Evolutionary conservation across 78 protist species (phyloP), one percentile per base, ranked within the genome.

Genomic region (Speleostelium caveatum): DNA sequence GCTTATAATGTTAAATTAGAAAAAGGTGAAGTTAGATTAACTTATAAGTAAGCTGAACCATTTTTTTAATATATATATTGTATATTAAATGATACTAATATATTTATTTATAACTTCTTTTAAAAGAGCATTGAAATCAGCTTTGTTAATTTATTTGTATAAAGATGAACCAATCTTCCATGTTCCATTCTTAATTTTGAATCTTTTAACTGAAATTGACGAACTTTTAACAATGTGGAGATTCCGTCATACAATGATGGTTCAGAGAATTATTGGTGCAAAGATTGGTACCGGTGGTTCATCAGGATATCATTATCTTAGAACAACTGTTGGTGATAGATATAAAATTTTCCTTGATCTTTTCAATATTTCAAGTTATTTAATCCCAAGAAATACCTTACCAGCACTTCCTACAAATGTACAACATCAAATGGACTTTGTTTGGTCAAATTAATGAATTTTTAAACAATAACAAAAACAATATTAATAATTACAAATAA

Each of bases 211-310:
- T 33, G 94, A 75, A 68, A 35, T 95, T 38, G 97, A 95, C 92
- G 83, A 87, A 85, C 12, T 45, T 38, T 45, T 95, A 55, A 32
- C 67, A 21, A 60, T 75, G 69, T 95, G 97, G 97, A 78, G 97
- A 22, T 77, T 71, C 93, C 55, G 92, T 19, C 97, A 95, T 59
- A 38, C 73, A 33, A 67, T 87, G 88, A 86, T 95, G 95, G 97
- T 95, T 36, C 95, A 92, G 42, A 85, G 94, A 32, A 95, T 95
- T 90, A 86, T 95, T 53, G 97, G 97, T 56, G 93, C 75, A 16
- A 86, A 87, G 62, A 45, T 80, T 38, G 97, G 97, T 62, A 92
- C 95, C 22, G 97, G 97, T 80, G 97, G 97, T 51, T 78, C 93
- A 24, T 86, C 94, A 33, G 97, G 97, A 72, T 95, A 95, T 79